A percentile compares a stretch with the other conserved stretches of the same genome.
Conservation (phyloP, 495 filamentous ascomycete genomes). For the Tuber calosporum region DNA sequence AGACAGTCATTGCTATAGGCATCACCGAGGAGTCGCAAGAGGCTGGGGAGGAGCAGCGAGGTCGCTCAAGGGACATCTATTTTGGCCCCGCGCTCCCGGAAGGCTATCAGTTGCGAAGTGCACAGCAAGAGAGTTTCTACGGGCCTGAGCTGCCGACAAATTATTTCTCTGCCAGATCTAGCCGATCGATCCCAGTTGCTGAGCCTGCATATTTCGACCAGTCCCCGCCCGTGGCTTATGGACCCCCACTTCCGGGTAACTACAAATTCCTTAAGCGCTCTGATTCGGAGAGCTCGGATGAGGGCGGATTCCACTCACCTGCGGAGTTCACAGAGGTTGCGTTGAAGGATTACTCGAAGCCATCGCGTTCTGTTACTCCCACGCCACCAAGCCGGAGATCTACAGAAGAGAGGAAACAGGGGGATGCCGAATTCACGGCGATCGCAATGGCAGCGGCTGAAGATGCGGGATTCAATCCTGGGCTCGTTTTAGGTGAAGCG, state of each 20-base stretch:
- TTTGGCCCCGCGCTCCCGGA: constrained; percentile 14
- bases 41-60: constrained; percentile 3
- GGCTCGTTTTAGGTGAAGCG: constrained; percentile 17
- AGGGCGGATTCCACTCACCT: neutral
- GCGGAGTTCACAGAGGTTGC: neutral
- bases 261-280: neutral
- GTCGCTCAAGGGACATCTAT: constrained; percentile 4
- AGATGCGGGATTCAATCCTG: constrained; percentile 22
- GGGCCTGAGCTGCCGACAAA: constrained; percentile 20
- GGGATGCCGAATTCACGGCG: constrained; percentile 21
- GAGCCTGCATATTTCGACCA: neutral
- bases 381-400: constrained; percentile 5
- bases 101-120: neutral
- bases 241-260: neutral
- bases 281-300: neutral
- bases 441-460: constrained; percentile 27
- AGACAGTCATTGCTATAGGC: constrained; percentile 21
- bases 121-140: constrained; percentile 7
- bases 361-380: constrained; percentile 8
- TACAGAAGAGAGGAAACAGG: constrained; percentile 14
- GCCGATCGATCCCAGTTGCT: neutral
- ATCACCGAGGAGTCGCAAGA: constrained; percentile 10
- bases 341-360: neutral
- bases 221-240: neutral
- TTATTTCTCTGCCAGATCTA: neutral